Evolutionary conservation across 179 eudicot genomes (phyloP).

Genomic region (Gypsophila paniculata): DNA sequence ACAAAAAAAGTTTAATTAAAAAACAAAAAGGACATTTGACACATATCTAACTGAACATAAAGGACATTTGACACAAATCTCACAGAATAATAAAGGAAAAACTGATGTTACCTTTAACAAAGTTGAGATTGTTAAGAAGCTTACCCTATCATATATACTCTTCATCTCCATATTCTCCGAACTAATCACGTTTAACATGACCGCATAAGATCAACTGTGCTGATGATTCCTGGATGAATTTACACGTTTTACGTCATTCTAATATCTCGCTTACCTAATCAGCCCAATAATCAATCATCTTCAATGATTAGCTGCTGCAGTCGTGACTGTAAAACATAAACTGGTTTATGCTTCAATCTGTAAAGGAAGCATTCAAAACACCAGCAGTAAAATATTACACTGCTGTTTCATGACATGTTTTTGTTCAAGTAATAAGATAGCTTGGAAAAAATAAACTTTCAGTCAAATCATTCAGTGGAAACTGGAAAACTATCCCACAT

Average conservation of each 20-base stretch:
- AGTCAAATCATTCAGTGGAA: conserved; percentile 10
- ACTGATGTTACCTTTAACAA: conserved; percentile 18
- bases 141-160: background rate
- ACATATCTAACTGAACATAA: background rate
- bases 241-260: background rate
- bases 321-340: background rate
- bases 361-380: background rate
- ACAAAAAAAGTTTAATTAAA: background rate
- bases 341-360: background rate
- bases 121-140: conserved; percentile 4
- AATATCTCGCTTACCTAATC: background rate
- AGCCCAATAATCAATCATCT: background rate
- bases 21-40: background rate
- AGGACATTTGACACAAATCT: background rate
- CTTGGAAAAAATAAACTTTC: background rate
- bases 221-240: background rate
- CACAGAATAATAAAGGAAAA: background rate
- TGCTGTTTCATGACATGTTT: background rate
- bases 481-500: background rate
- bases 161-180: background rate
- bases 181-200: conserved; percentile 4
- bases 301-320: background rate
- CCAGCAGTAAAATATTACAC: too few species aligned
- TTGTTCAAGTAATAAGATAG: background rate
- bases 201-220: background rate